Conservation (phyloP, 441 rosid species). For the Isatis lusitanica region DNA sequence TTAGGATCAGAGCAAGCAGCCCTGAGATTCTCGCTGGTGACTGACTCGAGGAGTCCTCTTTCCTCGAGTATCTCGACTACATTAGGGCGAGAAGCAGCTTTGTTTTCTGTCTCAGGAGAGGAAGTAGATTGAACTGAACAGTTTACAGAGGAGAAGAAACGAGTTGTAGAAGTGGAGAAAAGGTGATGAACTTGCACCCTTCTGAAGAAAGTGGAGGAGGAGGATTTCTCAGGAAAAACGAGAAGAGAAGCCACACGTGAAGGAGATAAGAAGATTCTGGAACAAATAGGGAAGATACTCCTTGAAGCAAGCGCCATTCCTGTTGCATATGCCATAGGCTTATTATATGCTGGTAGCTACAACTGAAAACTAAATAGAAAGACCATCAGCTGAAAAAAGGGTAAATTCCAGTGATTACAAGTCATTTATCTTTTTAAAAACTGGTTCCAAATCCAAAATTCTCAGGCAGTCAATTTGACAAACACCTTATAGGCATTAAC, state of each 20-base stretch:
- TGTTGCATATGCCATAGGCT: slow-evolving; percentile 33
- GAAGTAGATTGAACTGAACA: slow-evolving; percentile 45
- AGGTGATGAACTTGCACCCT: slow-evolving; percentile 25
- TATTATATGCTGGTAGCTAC: background rate
- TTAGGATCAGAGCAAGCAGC: slow-evolving; percentile 48
- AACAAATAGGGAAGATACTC: slow-evolving; percentile 39
- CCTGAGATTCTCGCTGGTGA: slow-evolving; percentile 74
- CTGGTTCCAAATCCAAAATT: background rate
- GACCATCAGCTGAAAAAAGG: slow-evolving; percentile 2
- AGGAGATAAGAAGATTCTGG: slow-evolving; percentile 39
- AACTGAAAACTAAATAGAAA: slow-evolving; percentile 15
- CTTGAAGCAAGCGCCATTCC: slow-evolving; percentile 44
- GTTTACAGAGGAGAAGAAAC: slow-evolving; percentile 39
- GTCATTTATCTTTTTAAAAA: background rate
- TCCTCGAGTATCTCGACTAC: slow-evolving; percentile 70
- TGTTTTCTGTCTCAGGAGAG: slow-evolving; percentile 31
- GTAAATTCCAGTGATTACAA: background rate
- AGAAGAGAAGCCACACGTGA: slow-evolving; percentile 32
- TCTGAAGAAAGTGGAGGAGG: slow-evolving; percentile 28
- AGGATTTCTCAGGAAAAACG: slow-evolving; percentile 22
- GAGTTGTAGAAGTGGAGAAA: slow-evolving; percentile 30
- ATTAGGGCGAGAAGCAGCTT: slow-evolving; percentile 40
- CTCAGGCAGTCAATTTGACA: slow-evolving; percentile 15
- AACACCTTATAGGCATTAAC: slow-evolving; percentile 20
- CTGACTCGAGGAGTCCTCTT: slow-evolving; percentile 79